A percentile compares a stretch with the other conserved stretches of the same genome.
These are phyloP conservation scores for Melaleuca alternifolia DNA, from an alignment of 345 rosid genomes.

Conservation along the genomic window DNA sequence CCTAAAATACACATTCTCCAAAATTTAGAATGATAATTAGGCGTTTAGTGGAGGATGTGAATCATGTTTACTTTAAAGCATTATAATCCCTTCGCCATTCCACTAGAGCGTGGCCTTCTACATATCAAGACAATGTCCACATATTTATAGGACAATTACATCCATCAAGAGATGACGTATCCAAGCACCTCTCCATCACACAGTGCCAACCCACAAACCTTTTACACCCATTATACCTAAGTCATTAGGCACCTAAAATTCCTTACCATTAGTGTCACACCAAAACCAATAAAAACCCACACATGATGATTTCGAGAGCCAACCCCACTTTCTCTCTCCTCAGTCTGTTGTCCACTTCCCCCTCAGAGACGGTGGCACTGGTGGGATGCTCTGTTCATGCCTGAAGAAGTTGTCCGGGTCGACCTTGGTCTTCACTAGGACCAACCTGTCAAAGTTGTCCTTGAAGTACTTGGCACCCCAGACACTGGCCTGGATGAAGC, in stretches of 20 bases:
- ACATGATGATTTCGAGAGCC: background rate
- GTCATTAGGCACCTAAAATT: no score
- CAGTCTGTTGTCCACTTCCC: background rate
- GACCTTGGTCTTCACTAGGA: constrained; percentile 12
- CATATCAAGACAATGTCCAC: background rate
- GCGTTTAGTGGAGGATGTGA: background rate
- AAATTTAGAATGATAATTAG: background rate
- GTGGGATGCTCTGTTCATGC: constrained; percentile 16
- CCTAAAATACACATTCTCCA: background rate
- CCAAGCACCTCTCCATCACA: background rate
- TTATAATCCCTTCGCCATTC: background rate
- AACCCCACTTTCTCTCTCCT: background rate
- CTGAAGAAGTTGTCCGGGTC: constrained; percentile 19
- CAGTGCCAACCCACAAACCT: background rate
- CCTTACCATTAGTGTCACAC: background rate
- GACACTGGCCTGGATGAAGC: background rate
- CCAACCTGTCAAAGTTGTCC: constrained; percentile 12
- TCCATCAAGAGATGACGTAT: background rate
- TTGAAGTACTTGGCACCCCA: background rate
- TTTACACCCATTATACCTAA: background rate
- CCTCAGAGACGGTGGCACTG: background rate
- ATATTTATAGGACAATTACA: background rate
- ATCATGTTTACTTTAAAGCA: background rate
- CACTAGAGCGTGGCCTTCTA: background rate
- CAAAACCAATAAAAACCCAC: background rate